phyloP scores from a whole-genome alignment of 2,329 filamentous ascomycete species.

The Aspergillus sp. region DNA sequence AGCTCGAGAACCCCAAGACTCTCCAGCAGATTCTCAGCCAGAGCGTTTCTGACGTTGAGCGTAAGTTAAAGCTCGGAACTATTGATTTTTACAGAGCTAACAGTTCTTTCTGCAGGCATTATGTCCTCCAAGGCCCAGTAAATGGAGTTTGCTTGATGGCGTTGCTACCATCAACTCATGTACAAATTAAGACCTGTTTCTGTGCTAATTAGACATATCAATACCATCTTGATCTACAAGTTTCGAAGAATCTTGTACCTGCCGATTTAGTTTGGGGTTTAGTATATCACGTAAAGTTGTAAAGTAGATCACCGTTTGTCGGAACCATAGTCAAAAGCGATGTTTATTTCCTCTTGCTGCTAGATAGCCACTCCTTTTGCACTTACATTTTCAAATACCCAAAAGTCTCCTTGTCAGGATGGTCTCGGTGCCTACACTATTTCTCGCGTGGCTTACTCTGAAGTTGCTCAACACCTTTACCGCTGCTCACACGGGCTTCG shows the following conservation, averaged over 20 bases:
- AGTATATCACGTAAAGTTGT: background rate
- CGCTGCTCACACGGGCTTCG: background rate
- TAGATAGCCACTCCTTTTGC: background rate
- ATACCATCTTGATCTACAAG: slow-evolving; percentile 31
- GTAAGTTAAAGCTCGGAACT: slow-evolving; percentile 54
- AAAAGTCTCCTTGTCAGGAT: background rate
- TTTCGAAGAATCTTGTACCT: background rate
- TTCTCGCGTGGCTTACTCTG: background rate
- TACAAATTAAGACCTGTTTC: slow-evolving; percentile 43
- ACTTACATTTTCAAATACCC: background rate
- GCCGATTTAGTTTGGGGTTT: background rate
- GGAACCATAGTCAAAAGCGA: background rate
- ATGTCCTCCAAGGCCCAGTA: slow-evolving; percentile 42
- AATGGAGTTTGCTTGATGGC: slow-evolving; percentile 32
- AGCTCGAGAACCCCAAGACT: slow-evolving; percentile 95
- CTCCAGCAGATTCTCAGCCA: slow-evolving; percentile 98
- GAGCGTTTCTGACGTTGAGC: slow-evolving; percentile 94
- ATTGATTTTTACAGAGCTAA: background rate
- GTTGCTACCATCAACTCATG: slow-evolving; percentile 35
- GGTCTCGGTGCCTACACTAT: background rate
- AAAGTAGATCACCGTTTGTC: background rate
- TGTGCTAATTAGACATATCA: slow-evolving; percentile 38
- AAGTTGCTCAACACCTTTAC: background rate
- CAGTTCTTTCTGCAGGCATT: slow-evolving; percentile 30
- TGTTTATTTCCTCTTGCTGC: background rate